Evolutionary conservation across 2,329 filamentous ascomycete species (phyloP), one percentile per base, ranked within the genome.

Genomic region (Alternaria rosae): DNA sequence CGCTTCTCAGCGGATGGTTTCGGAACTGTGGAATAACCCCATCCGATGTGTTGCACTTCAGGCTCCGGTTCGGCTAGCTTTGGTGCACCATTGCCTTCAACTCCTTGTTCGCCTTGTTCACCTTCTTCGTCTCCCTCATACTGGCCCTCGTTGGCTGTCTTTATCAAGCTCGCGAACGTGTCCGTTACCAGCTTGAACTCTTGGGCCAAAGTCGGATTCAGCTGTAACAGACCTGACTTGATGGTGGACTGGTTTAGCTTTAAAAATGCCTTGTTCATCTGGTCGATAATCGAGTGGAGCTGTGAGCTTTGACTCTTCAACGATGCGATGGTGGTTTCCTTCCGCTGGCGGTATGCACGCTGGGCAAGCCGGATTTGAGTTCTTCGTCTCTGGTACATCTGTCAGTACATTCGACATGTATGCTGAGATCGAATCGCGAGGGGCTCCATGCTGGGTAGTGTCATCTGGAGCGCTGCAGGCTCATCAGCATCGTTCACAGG

Each of bases 331-430:
- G 91, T 91, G 21, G 86, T 90, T 74, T 97, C 93, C 79, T 97
- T 97, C 54, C 93, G 89, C 72, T 91, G 88, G 15, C 93, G 88
- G 74, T 97, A 97, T 1, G 92, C 92, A 67, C 93, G 85, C 77
- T 97, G 93, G 2, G 93, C 93, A 57, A 94, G 86, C 23, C 93
- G 89, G 66, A 97, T 95, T 76, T 97, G 93, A 6, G 92, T 94
- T 57, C 93, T 87, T 54, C 93, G 90, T 64, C 92, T 90, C 91
- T 92, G 28, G 17, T 54, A 48, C 26, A 15, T 35, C 17, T 11
- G 59, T 71, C 44, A 74, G 69, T 59, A 57, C 15, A 8, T 30
- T 25, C 20, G 47, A 35, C 30, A 21, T 21, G 47, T 38, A n/a
- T 30, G 21, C 28, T 51, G 47, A 35, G 47, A 35, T 51, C 23